These are phyloP conservation scores for Ustilago xerochloae DNA, from an alignment of 1,284 basidiomycete genomes.

Conservation along the genomic window DNA sequence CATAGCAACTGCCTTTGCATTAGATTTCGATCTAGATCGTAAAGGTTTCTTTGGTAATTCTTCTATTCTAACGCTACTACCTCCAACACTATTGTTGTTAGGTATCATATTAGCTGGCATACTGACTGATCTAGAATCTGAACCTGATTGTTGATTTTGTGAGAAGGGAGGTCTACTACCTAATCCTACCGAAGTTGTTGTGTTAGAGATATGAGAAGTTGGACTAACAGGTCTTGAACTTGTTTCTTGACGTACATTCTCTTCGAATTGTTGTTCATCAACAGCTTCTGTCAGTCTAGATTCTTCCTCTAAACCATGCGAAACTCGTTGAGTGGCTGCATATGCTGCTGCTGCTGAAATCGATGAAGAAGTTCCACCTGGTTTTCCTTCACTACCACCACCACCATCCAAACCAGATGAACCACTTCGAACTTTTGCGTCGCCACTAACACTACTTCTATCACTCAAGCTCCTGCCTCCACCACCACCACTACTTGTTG, in stretches of 20 bases:
- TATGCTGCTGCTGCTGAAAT: conserved; percentile 27
- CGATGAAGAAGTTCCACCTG: not conserved
- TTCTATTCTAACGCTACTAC: conserved; percentile 24
- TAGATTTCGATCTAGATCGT: conserved; percentile 14
- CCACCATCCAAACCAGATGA: no score
- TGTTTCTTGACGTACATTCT: not conserved
- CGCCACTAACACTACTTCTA: conserved; percentile 9
- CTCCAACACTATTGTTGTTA: not conserved
- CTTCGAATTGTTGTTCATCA: not conserved
- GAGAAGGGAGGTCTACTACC: not conserved
- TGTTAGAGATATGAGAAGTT: not conserved
- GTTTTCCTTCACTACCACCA: not conserved
- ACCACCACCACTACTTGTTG: no score
- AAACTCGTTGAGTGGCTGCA: conserved; percentile 16
- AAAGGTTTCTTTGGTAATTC: conserved; percentile 16
- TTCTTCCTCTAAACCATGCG: conserved; percentile 32
- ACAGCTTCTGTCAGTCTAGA: not conserved
- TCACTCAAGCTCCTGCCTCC: conserved; percentile 20
- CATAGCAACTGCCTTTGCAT: conserved; percentile 20
- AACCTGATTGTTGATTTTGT: not conserved
- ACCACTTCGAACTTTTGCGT: not conserved
- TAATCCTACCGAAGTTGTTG: not conserved
- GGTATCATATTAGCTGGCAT: conserved; percentile 16
- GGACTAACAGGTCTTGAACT: conserved; percentile 28
- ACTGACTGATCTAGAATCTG: conserved; percentile 27